phyloP scores from a whole-genome alignment of 1,139 yeast species.

The Magnusiomyces paraingens region DNA sequence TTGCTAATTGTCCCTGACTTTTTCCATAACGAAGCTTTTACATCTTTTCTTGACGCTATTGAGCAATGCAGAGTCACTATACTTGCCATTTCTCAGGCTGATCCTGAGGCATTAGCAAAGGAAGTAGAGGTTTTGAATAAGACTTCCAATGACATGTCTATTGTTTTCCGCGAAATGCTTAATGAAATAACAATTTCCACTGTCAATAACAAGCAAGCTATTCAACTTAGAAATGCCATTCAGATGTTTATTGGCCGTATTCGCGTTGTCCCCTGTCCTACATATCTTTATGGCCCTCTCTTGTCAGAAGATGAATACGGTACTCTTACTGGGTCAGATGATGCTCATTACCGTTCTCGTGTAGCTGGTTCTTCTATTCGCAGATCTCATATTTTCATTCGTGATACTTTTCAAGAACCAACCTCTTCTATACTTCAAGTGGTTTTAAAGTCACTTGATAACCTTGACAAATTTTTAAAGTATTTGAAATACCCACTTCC shows the following conservation, averaged over 20 bases:
- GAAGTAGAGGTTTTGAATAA: slow-evolving; percentile 28
- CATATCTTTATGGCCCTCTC: slow-evolving; percentile 3
- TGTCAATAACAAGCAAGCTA: slow-evolving; percentile 32
- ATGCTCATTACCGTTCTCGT: neutral
- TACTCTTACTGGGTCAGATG: neutral
- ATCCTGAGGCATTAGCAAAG: slow-evolving; percentile 21
- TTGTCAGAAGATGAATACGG: neutral
- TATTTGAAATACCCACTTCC: slow-evolving; percentile 14
- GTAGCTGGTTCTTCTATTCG: neutral
- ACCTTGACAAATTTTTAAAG: slow-evolving; percentile 3
- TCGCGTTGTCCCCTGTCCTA: slow-evolving; percentile 37
- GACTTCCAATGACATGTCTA: slow-evolving; percentile 34
- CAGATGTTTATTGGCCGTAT: slow-evolving; percentile 38
- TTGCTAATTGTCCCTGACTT: slow-evolving; percentile 36
- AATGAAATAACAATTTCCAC: slow-evolving; percentile 38
- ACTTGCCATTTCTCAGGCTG: slow-evolving; percentile 16
- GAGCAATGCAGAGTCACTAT: slow-evolving; percentile 18
- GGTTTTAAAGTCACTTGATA: slow-evolving; percentile 4
- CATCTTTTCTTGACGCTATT: slow-evolving; percentile 18
- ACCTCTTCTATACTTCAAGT: slow-evolving; percentile 3
- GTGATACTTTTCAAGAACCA: slow-evolving; percentile 2
- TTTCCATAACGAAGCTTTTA: slow-evolving; percentile 31
- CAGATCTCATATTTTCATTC: neutral
- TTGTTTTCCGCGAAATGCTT: slow-evolving; percentile 40
- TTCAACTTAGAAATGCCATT: slow-evolving; percentile 37